Percentiles rank a stretch among this genome's conserved stretches.
These are phyloP conservation scores for Platanthera guangdongensis DNA, from an alignment of 106 monocot genomes.

Conservation along the genomic window DNA sequence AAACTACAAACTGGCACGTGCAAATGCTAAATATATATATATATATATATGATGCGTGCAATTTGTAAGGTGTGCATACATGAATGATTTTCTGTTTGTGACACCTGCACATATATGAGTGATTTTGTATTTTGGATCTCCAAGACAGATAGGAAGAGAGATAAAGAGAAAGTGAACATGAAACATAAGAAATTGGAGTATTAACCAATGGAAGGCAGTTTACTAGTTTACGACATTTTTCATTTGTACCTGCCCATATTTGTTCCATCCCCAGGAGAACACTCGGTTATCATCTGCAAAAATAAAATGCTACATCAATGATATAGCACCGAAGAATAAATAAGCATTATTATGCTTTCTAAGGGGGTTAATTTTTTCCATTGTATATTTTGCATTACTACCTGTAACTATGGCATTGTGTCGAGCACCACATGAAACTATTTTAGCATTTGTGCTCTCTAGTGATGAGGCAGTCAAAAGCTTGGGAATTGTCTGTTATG, in stretches of 20 bases:
- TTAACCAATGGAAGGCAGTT: neutral
- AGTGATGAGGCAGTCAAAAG: conserved; percentile 65
- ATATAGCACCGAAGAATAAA: neutral
- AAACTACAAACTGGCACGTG: no score
- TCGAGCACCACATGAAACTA: conserved; percentile 77
- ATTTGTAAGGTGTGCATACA: no score
- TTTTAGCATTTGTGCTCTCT: conserved; percentile 56
- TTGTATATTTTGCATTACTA: conserved; percentile 8
- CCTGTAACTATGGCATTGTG: conserved; percentile 79
- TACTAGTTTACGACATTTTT: neutral
- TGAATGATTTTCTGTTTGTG: no score
- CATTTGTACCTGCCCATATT: conserved; percentile 80
- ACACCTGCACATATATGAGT: no score
- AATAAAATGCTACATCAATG: neutral
- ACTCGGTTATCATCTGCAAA: conserved; percentile 53
- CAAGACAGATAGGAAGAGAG: neutral
- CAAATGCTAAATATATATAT: no score
- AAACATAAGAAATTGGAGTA: neutral
- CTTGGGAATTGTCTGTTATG: conserved; percentile 62
- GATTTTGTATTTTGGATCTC: no score
- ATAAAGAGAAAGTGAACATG: neutral
- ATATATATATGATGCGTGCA: no score
- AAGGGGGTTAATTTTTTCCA: neutral
- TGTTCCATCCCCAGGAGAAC: conserved; percentile 99
- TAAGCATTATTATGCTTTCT: neutral